Conservation (phyloP, 495 filamentous ascomycete genomes). For the Neurospora sp. region DNA sequence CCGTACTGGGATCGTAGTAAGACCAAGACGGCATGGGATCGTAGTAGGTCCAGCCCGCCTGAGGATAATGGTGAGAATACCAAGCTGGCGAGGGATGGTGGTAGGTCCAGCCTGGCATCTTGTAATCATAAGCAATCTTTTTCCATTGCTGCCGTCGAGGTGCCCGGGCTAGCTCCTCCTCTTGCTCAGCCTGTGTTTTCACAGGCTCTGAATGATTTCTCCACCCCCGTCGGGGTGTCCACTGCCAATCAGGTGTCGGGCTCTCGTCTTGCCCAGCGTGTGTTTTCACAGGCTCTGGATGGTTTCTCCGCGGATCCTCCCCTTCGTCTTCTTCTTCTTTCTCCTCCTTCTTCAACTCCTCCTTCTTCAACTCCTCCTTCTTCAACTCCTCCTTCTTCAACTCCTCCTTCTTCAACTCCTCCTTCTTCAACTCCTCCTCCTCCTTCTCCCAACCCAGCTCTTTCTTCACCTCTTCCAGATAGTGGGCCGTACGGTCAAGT, state of each 20-base stretch:
- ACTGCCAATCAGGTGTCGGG: neutral
- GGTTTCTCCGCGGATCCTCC: no score
- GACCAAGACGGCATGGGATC: neutral
- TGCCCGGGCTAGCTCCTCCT: neutral
- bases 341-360: no score
- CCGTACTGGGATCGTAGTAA: neutral
- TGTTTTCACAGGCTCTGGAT: neutral
- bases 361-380: no score
- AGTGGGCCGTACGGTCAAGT: no score
- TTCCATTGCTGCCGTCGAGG: neutral
- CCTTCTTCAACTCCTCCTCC: no score
- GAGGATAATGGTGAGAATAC: neutral
- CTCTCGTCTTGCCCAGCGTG: neutral
- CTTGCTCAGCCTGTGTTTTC: neutral
- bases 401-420: no score
- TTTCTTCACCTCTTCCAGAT: no score
- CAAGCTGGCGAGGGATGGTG: neutral
- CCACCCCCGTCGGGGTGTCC: no score
- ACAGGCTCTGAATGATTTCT: neutral
- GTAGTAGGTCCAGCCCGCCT: neutral
- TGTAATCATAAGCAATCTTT: neutral
- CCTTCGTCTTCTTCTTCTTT: no score
- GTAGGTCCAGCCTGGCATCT: neutral
- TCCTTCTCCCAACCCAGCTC: no score
- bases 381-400: no score